Percentiles rank a stretch among this genome's conserved stretches.
phyloP scores from a whole-genome alignment of 495 filamentous ascomycete species.

The Penicillium coprophilum region DNA sequence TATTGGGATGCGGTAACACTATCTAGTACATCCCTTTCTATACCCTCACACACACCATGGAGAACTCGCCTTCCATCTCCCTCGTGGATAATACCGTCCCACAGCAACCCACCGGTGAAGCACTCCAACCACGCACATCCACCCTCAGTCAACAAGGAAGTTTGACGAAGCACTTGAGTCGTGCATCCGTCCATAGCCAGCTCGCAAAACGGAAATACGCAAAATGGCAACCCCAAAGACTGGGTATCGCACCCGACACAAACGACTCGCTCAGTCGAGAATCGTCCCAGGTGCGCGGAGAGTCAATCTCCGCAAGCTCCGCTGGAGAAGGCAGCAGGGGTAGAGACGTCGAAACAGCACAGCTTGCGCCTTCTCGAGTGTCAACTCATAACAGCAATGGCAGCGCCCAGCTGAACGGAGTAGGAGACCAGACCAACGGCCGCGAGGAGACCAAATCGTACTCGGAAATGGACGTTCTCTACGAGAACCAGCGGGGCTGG shows the following conservation, averaged over 20 bases:
- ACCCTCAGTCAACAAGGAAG: slow-evolving; percentile 19
- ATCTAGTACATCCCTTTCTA: not conserved
- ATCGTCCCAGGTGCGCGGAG: slow-evolving; percentile 24
- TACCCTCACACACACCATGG: slow-evolving; percentile 20
- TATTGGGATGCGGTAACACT: slow-evolving; percentile 1
- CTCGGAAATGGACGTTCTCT: slow-evolving; percentile 79
- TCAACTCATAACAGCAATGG: slow-evolving; percentile 24
- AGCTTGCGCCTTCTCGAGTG: slow-evolving; percentile 18
- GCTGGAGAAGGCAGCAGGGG: slow-evolving; percentile 13
- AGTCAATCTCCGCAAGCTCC: slow-evolving; percentile 27
- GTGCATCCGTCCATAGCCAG: slow-evolving; percentile 46
- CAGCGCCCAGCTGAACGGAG: slow-evolving; percentile 20
- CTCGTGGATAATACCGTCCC: slow-evolving; percentile 46
- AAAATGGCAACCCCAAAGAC: slow-evolving; percentile 58
- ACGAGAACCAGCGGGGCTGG: slow-evolving; percentile 86
- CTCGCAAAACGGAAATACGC: slow-evolving; percentile 58
- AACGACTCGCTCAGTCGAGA: slow-evolving; percentile 23
- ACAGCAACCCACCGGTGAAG: slow-evolving; percentile 25
- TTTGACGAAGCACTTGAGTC: slow-evolving; percentile 36
- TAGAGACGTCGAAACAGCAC: slow-evolving; percentile 17
- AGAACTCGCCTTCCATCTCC: slow-evolving; percentile 25
- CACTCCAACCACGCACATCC: slow-evolving; percentile 24
- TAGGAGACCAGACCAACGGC: slow-evolving; percentile 9
- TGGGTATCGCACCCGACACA: slow-evolving; percentile 32
- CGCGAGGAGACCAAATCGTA: slow-evolving; percentile 11